phyloP scores from a whole-genome alignment of 345 rosid species.

The Pugionium dolabratum region DNA sequence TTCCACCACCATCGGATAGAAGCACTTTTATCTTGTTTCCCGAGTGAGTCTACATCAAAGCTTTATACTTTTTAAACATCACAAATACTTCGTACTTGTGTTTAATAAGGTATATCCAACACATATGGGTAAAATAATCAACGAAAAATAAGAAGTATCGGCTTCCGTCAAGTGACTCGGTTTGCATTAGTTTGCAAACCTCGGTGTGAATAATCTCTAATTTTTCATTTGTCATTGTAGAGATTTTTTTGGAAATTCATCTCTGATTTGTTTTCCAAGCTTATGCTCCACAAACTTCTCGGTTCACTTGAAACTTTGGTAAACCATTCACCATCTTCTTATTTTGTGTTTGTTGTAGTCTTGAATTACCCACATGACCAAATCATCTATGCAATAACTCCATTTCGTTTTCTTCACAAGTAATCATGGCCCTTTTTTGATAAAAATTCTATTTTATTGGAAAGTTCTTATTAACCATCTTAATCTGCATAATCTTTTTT shows the following conservation, averaged over 20 bases:
- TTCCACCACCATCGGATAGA: no score
- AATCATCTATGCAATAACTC: background rate
- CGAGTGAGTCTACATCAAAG: no score
- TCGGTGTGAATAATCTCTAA: background rate
- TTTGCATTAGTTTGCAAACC: background rate
- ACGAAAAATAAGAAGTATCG: background rate
- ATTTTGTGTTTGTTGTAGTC: background rate
- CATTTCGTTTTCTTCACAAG: background rate
- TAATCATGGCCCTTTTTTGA: background rate
- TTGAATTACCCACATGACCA: background rate
- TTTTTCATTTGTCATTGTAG: background rate
- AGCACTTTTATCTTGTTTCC: no score
- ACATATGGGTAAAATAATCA: background rate
- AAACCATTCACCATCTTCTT: background rate
- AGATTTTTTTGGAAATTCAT: background rate
- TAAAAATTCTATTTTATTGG: background rate
- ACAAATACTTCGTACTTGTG: background rate
- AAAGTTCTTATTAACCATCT: conserved; percentile 2
- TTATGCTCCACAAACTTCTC: conserved; percentile 1
- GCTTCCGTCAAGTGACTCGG: background rate
- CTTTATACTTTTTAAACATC: no score
- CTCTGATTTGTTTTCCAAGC: background rate
- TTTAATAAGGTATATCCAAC: background rate
- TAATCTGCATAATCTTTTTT: background rate
- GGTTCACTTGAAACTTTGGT: background rate